Base-by-base conservation (phyloP, 2,329 filamentous ascomycete genomes). In the Venturia nashicola region DNA sequence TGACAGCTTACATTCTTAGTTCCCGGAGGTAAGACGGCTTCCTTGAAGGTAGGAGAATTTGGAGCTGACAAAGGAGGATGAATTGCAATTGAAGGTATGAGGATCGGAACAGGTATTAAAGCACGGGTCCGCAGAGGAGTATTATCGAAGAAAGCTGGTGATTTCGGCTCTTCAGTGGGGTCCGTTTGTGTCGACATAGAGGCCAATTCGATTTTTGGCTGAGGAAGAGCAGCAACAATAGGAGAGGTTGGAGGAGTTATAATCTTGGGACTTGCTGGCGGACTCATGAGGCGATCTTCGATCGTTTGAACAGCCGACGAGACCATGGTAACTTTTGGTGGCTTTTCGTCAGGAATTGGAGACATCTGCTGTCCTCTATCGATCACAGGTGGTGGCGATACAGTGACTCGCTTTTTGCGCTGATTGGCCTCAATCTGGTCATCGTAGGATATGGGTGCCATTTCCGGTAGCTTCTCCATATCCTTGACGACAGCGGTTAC, bases 61-160 rank as follows among this genome's bases (percentile, higher is more conserved):
- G 93, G 91, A 59, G 89, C 84, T 64, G 91, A 96, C 3, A 82
- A 85, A 0, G 94, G 93, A 40, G 94, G 94, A 69, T 96, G 89
- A 61, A 99, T 90, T 64, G 90, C 89, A 71, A 99, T 99, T 69
- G 87, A 89, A 0, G 93, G 93, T 66, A 97, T 88, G 5, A 80
- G 71, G 65, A 76, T 76, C 57, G 66, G 75, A 75, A 75, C 11
- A 74, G 76, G 67, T 68, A 71, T 59, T 57, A 18, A 18, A 36
- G 32, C 7, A 57, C 51, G 16, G 4, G 51, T 14, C 8, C 16
- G 51, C 5, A 11, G 14, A 68, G 74, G 61, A 65, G 70, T 67
- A 68, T 70, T 72, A 9, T 73, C 69, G 4, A 74, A 70, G 1
- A 72, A 65, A n/a, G 74, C 63, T 63, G n/a, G 73, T 65, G 65